Evolutionary conservation across 129 eudicot species (phyloP).

Genomic region (Solidago caesia): DNA sequence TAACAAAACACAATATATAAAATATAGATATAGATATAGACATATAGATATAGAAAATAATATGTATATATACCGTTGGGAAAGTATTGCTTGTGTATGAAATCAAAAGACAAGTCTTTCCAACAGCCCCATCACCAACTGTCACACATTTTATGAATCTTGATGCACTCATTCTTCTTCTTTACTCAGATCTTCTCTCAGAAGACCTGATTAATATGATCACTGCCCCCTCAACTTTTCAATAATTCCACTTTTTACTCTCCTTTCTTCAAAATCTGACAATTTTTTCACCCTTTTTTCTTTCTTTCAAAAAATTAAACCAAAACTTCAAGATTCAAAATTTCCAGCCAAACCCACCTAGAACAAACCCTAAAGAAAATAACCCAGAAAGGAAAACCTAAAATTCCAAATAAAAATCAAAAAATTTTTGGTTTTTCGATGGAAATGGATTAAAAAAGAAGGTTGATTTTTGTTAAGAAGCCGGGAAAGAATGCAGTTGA

Average conservation of each 20-base stretch:
- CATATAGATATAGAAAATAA: not conserved
- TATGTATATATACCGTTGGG: conserved; percentile 61
- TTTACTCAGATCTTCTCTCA: conserved; percentile 54
- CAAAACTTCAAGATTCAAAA: not conserved
- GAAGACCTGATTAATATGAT: conserved; percentile 53
- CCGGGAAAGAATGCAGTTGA: conserved; percentile 82
- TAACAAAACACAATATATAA: not conserved
- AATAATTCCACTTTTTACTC: conserved; percentile 1
- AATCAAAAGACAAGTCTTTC: conserved; percentile 92
- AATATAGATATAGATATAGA: not conserved
- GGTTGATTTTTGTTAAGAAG: conserved; percentile 18
- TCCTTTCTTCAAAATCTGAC: not conserved
- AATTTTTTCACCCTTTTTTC: conserved; percentile 20
- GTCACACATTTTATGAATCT: conserved; percentile 97
- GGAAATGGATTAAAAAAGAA: conserved; percentile 21
- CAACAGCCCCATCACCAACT: conserved; percentile 98
- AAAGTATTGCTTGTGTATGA: conserved; percentile 99
- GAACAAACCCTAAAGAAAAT: conserved; percentile 35
- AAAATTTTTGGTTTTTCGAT: conserved; percentile 12
- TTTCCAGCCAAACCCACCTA: conserved; percentile 18
- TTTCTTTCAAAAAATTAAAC: not conserved
- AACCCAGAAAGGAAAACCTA: conserved; percentile 10
- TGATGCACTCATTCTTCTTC: conserved; percentile 80
- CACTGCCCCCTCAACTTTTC: conserved; percentile 12
- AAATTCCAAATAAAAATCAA: not conserved